These are phyloP conservation scores for Alternaria hordeiaustralica DNA, from an alignment of 2,329 filamentous ascomycete genomes.

Conservation along the genomic window DNA sequence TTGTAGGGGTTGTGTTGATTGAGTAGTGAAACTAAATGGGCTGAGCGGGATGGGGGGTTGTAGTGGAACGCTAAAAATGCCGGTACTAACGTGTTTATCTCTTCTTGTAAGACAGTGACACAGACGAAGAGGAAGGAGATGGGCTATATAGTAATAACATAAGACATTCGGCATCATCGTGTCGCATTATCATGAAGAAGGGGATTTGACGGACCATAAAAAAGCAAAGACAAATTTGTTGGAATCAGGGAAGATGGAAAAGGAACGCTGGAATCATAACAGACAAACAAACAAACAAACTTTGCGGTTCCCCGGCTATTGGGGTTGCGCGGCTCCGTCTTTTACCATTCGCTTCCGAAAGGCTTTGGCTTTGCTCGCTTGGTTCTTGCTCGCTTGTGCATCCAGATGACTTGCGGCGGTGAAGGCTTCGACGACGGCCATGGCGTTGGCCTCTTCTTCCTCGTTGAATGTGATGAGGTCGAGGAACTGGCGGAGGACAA, in stretches of 20 bases:
- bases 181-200: constrained; percentile 20
- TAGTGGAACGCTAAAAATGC: constrained; percentile 4
- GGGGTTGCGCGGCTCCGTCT: constrained; percentile 5
- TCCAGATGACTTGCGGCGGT: constrained; percentile 36
- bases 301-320: not conserved
- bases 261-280: not conserved
- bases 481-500: constrained; percentile 36
- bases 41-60: constrained; percentile 13
- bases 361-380: constrained; percentile 29
- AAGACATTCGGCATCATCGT: constrained; percentile 20
- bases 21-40: constrained; percentile 9
- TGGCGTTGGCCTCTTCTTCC: constrained; percentile 20
- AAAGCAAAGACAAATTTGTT: constrained; percentile 3
- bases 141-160: constrained; percentile 19
- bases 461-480: constrained; percentile 34
- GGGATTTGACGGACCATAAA: not conserved
- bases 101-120: no score
- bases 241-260: not conserved
- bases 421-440: constrained; percentile 37
- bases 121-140: constrained; percentile 4
- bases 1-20: not conserved
- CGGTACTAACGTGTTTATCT: not conserved
- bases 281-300: constrained; percentile 9
- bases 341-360: constrained; percentile 34
- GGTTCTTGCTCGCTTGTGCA: constrained; percentile 19